Percentiles rank a stretch among this genome's conserved stretches.
These are phyloP conservation scores for Phlyctochytrium planicorne DNA, from an alignment of 192 early-diverging fungal genomes.

Conservation along the genomic window DNA sequence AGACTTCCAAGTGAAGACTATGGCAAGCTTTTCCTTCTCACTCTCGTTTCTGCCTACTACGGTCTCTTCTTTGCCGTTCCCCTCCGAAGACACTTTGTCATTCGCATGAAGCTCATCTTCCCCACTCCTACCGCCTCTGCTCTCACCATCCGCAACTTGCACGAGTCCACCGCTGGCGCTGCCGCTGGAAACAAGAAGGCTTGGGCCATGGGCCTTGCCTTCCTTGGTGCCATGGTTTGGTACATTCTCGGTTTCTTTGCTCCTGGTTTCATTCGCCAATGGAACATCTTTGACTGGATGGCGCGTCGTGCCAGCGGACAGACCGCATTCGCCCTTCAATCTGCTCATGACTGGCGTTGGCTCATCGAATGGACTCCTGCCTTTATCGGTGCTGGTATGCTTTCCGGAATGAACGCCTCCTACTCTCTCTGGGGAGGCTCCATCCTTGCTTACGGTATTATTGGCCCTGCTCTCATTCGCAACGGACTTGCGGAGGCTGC, in stretches of 20 bases:
- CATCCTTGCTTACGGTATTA: too few species aligned
- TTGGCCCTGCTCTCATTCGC: conserved; percentile 54
- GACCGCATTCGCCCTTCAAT: background rate
- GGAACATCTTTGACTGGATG: conserved; percentile 34
- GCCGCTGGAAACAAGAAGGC: conserved; percentile 50
- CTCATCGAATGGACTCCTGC: conserved; percentile 51
- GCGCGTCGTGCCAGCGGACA: background rate
- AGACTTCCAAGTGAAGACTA: conserved; percentile 52
- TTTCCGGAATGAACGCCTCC: too few species aligned
- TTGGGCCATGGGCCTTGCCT: conserved; percentile 47
- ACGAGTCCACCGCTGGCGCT: conserved; percentile 48
- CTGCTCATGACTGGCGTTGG: too few species aligned
- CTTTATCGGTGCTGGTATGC: too few species aligned
- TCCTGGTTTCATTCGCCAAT: conserved; percentile 20
- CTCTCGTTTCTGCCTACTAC: conserved; percentile 77
- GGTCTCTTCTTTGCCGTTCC: too few species aligned
- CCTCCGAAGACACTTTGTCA: conserved; percentile 73
- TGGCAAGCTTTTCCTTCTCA: conserved; percentile 68
- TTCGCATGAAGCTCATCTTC: conserved; percentile 77
- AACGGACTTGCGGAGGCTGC: conserved; percentile 30
- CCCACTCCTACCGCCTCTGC: conserved; percentile 84
- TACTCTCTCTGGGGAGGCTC: too few species aligned
- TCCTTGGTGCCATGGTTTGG: conserved; percentile 46
- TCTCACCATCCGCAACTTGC: conserved; percentile 58
- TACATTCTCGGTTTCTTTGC: conserved; percentile 47